Base-by-base conservation (phyloP, 208 protist species). In the Leptomonas pyrrhocoris region DNA sequence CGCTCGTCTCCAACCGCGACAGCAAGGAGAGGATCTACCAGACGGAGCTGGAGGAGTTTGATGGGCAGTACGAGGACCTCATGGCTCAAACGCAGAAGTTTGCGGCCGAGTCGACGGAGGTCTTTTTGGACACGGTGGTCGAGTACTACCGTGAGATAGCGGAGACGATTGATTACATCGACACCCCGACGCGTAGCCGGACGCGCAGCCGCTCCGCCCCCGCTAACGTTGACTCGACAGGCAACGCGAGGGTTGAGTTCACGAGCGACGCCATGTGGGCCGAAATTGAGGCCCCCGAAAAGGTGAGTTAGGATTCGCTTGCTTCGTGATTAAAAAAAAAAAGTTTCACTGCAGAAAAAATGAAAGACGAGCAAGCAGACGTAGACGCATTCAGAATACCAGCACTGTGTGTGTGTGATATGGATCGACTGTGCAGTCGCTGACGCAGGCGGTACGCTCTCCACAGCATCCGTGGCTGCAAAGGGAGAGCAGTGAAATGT, bases 81-180 rank as follows among this genome's bases (percentile, higher is more conserved):
- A 62, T 77, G 57, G 54, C 19, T 0, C 40, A 21, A 38, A 21
- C 59, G 21, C 73, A 80, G 68, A 38, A 55, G 46, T 68, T 74
- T 43, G 51, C 43, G 34, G 13, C 46, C 19, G 30, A 38, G 46
- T 63, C 74, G 12, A 83, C 77, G 27, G 73, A 74, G 34, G 34
- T 69, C 40, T 83, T 80, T 51, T 42, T 79, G 8, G 53, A 73
- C 36, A 31, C n/a, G 40, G 65, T 73, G 45, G 55, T 79, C 34
- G 62, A 31, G 63, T 73, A 75, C 51, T 68, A 67, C 55, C 67
- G 63, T 1, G 58, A 67, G 30, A 63, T 80, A 25, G 27, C 63
- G 2, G 16, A 43, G 31, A 57, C 42, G 48, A 57, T 80, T 16
- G 74, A 57, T n/a, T 43, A 49, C 38, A 34, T 56, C 12, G 59